Conservation (phyloP, 352 stramenopile genomes). For the Aphanomyces invadans region DNA sequence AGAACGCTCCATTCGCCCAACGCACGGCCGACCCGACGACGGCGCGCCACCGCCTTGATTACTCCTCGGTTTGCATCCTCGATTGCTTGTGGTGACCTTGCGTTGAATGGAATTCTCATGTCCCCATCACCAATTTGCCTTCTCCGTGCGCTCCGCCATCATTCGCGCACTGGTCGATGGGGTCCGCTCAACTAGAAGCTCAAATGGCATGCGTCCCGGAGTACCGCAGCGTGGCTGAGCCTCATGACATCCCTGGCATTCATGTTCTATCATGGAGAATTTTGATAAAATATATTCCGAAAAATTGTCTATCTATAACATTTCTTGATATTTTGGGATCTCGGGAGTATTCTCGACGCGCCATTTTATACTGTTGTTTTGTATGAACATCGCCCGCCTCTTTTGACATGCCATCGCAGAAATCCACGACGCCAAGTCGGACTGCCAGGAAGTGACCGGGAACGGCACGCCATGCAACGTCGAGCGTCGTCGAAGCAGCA, state of each 20-base stretch:
- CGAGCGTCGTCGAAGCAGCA: background rate
- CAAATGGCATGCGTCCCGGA: too few relatives aligned
- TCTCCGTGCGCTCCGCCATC: too few relatives aligned
- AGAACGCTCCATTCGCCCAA: background rate
- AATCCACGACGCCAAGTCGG: too few relatives aligned
- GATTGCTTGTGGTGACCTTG: slow-evolving; percentile 9
- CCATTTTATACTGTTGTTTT: background rate
- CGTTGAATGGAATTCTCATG: too few relatives aligned
- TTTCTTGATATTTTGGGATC: background rate
- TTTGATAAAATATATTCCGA: too few relatives aligned
- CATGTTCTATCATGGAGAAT: too few relatives aligned
- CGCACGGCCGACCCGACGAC: background rate
- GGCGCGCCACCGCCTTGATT: background rate
- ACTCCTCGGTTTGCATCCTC: background rate
- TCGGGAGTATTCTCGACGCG: background rate
- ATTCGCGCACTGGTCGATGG: too few relatives aligned
- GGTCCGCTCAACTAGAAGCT: too few relatives aligned
- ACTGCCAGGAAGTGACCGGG: background rate
- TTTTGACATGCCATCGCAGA: background rate
- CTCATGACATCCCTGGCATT: too few relatives aligned
- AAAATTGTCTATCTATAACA: background rate
- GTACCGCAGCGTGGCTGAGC: too few relatives aligned
- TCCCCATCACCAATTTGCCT: too few relatives aligned
- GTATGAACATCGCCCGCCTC: background rate
- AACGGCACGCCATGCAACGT: background rate